Evolutionary conservation across 495 filamentous ascomycete species (phyloP).

Genomic region (Aspergillus conjunctus): DNA sequence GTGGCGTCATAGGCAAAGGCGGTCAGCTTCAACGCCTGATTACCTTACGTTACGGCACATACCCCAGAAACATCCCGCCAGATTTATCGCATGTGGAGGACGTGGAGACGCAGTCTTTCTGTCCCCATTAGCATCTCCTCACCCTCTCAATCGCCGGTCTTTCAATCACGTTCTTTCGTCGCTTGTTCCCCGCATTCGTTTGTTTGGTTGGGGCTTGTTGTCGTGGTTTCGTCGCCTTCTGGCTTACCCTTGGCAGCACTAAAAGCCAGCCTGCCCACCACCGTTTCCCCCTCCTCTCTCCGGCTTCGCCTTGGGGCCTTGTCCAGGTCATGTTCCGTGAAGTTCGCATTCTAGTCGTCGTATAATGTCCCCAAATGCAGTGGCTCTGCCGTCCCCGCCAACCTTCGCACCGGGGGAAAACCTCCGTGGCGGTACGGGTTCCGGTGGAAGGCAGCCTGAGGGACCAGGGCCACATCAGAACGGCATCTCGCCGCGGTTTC

Average conservation of each 20-base stretch:
- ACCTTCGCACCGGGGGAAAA: slow-evolving; percentile 42
- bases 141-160: background rate
- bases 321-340: slow-evolving; percentile 33
- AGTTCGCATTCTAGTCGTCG: slow-evolving; percentile 23
- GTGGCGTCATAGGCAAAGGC: slow-evolving; percentile 24
- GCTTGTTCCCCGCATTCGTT: background rate
- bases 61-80: slow-evolving; percentile 6
- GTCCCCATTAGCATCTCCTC: background rate
- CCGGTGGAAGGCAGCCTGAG: slow-evolving; percentile 30
- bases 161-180: background rate
- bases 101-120: slow-evolving; percentile 1
- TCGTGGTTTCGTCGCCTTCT: background rate
- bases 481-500: slow-evolving; percentile 47
- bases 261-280: background rate
- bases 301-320: slow-evolving; percentile 12
- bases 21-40: slow-evolving; percentile 3
- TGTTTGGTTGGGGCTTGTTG: background rate
- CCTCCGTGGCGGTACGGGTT: slow-evolving; percentile 36
- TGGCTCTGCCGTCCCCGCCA: slow-evolving; percentile 44
- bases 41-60: slow-evolving; percentile 1
- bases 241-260: background rate
- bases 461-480: slow-evolving; percentile 32
- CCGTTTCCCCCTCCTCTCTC: slow-evolving; percentile 6
- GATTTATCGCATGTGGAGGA: background rate
- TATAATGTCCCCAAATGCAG: slow-evolving; percentile 51